Evolutionary conservation across 106 monocot genomes (phyloP).

Genomic region (Iris macrosiphon): DNA sequence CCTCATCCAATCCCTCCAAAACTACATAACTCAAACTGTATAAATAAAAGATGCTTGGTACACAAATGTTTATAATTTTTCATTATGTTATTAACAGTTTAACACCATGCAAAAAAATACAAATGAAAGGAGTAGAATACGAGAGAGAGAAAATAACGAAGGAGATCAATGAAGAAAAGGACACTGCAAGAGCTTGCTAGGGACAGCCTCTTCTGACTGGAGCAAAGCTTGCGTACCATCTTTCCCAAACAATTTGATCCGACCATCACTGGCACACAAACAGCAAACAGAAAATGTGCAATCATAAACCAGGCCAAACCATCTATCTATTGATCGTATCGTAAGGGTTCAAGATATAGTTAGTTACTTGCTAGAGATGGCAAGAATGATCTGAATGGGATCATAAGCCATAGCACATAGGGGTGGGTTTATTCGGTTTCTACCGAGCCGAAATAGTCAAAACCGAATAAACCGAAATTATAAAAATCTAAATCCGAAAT

Average conservation of each 20-base stretch:
- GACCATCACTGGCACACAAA: constrained; percentile 47
- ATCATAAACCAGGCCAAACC: background rate
- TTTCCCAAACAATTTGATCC: constrained; percentile 76
- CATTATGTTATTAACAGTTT: too few relatives aligned
- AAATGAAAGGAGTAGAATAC: too few relatives aligned
- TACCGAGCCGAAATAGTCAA: too few relatives aligned
- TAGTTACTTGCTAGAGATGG: constrained; percentile 57
- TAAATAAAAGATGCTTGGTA: too few relatives aligned
- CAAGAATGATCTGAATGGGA: constrained; percentile 57
- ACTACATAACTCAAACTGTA: too few relatives aligned
- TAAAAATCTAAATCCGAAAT: too few relatives aligned
- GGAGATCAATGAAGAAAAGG: background rate
- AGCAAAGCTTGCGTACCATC: constrained; percentile 68
- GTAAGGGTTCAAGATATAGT: background rate
- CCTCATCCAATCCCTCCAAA: too few relatives aligned
- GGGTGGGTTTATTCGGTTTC: too few relatives aligned
- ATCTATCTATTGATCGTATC: background rate
- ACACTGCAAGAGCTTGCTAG: constrained; percentile 83
- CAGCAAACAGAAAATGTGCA: background rate
- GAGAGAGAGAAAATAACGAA: too few relatives aligned
- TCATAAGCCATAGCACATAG: constrained; percentile 76
- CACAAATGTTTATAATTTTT: too few relatives aligned
- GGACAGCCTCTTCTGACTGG: constrained; percentile 45
- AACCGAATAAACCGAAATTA: too few relatives aligned
- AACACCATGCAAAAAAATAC: too few relatives aligned